Base-by-base conservation (phyloP, 106 monocot species). In the Hemerocallis citrina region DNA sequence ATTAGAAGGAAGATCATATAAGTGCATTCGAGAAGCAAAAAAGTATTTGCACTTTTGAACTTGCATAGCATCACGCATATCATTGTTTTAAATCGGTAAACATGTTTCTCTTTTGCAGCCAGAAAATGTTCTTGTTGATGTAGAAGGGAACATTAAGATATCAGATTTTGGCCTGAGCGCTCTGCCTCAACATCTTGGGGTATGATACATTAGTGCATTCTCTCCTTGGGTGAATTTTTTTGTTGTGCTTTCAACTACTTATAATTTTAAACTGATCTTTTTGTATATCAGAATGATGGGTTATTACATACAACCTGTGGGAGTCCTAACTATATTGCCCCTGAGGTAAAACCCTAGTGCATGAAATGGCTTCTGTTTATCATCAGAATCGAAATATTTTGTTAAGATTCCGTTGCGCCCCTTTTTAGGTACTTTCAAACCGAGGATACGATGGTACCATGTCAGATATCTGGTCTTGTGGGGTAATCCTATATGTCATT, bases 391-490 rank as follows among this genome's bases (percentile, higher is more conserved):
- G 13, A 28, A 50, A 27, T 50, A 50, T 9, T n/a, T 11, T 34
- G 44, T 0, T 35, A 25, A 37, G 2, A 15, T 50, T 14, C 52
- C 49, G 28, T 23, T 12, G 3, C 11, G 7, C 6, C 24, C 8
- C 27, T 13, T 35, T 43, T 51, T 55, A 95, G 95, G 79, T 98
- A 62, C 72, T 98, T 61, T 52, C 70, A 15, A 98, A 98, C 65
- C 71, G 80, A 79, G 91, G 96, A 24, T 98, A 98, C 39, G 85
- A 98, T 70, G 96, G 96, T 47, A 79, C 81, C 13, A 64, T 70
- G 63, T 91, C 96, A 17, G 96, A 98, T 72, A 71, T 88, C 28
- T 98, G 96, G 91, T 98, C 96, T 29, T 98, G 96, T 38, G 96
- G 95, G 27, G 96, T 98, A 32, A 92, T 92, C 52, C 73, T 98